Evolutionary conservation across 2,329 filamentous ascomycete genomes (phyloP), one percentile per base, ranked within the genome.

Genomic region (Botryotinia globosa): DNA sequence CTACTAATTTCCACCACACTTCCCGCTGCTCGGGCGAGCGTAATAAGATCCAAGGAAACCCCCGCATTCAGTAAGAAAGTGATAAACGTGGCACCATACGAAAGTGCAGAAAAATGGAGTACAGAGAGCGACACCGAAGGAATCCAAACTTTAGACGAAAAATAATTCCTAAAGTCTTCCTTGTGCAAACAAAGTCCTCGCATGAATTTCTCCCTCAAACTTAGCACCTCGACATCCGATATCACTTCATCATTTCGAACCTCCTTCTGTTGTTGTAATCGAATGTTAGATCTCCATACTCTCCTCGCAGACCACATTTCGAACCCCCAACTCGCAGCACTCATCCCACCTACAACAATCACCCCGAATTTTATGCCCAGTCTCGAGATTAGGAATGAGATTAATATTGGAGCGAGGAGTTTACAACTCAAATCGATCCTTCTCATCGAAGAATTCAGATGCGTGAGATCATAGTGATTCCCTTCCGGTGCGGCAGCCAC

Each of bases 401-500:
- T 85, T 12, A 85, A 78, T 10, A 88, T 81, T 0, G 87, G 87
- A 0, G 85, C 85, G 44, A 87, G 73, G 22, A 89, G 83, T 77
- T 89, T 89, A 81, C 87, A 89, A 61, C 85, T 82, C 5, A 89
- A 82, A 75, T 89, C 87, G 74, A 89, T 88, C 12, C 86, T 82
- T 71, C 87, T 82, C 86, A 89, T 88, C 16, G 83, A 82, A 1
- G 87, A 83, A 76, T 88, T 88, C 4, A 88, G 74, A 72, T 78
- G 80, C 1, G 83, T 84, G 44, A 84, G 77, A 67, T 83, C 81
- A 72, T 83, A 83, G 8, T 78, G 73, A 22, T 77, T 72, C 0
- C 80, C 80, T 61, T 76, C 73, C 0, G 80, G 78, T 45, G 80
- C 78, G 16, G 81, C 81, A n/a, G 81, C 81, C 25, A 80, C 77